Base-by-base conservation (phyloP, 2,329 filamentous ascomycete species). In the Anthostomella pinea region DNA sequence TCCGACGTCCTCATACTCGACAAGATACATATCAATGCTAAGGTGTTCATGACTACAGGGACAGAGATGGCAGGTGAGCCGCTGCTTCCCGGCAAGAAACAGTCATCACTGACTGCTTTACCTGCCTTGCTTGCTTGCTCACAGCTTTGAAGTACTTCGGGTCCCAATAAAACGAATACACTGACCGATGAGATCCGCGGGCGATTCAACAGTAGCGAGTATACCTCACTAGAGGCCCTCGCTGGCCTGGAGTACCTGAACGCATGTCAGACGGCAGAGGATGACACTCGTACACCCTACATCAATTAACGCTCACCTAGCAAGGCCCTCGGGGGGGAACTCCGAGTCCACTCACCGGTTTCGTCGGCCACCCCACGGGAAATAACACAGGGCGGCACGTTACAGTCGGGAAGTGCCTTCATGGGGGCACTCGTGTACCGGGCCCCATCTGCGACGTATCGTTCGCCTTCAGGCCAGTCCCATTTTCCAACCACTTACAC, bases 181-280 rank as follows among this genome's bases (percentile, higher is more conserved):
- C 39, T 63, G 6, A 45, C 43, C 6, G 20, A 49, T 6, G 59
- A 63, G 39, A 43, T 64, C 14, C 52, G 57, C 3, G 22, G 20
- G 4, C 42, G 27, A 3, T 64, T 63, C 23, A 27, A 19, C 5
- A 35, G 26, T 6, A 35, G 31, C 8, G 41, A 46, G 3, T 52
- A 64, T 8, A 62, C 64, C 7, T 45, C 17, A 9, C 36, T 54
- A 8, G 50, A 44, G 3, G 26, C 17, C 5, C 13, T 46, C 3
- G 45, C 43, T 3, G 27, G 30, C 8, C 20, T 54, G 2, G 33
- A 31, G 26, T 55, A 54, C 30, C 24, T 50, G n/a, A 54, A 52
- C 18, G 51, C 52, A 9, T 54, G 51, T 16, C n/a, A 25, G 23
- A 11, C 15, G 16, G 13, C 16, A 16, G 14, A n/a, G n/a, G n/a